phyloP scores from a whole-genome alignment of 1,139 yeast genomes.

The Pichia sp. region DNA sequence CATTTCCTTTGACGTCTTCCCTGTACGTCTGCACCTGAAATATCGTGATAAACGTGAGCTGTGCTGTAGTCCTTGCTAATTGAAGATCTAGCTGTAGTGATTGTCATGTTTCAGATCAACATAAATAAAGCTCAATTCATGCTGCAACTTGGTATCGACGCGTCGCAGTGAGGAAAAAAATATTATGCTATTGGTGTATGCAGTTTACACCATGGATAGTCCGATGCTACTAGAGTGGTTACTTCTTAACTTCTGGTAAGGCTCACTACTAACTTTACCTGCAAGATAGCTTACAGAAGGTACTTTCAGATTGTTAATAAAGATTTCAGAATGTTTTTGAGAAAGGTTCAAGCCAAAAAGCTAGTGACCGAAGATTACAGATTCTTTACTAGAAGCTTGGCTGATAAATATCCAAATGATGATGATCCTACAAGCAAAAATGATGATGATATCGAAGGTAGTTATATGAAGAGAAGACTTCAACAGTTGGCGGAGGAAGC shows the following conservation, averaged over 20 bases:
- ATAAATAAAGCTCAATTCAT: neutral
- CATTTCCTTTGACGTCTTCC: neutral
- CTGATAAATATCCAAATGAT: neutral
- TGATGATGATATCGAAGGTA: conserved; percentile 12
- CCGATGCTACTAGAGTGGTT: neutral
- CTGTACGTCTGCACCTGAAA: too few species aligned
- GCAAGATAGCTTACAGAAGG: too few species aligned
- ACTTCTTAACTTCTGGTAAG: too few species aligned
- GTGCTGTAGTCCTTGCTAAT: too few species aligned
- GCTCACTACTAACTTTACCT: too few species aligned
- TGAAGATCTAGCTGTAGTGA: too few species aligned
- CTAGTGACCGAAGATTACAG: neutral
- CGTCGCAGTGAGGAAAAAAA: neutral
- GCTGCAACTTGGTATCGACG: neutral
- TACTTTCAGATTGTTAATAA: too few species aligned
- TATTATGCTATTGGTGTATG: neutral
- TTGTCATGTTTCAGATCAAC: neutral
- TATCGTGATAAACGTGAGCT: too few species aligned
- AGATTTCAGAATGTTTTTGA: neutral
- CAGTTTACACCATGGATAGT: neutral
- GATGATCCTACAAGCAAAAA: neutral
- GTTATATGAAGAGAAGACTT: conserved; percentile 36
- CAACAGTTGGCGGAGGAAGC: conserved; percentile 42
- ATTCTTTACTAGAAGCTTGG: neutral
- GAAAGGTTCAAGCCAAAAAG: neutral